These are phyloP conservation scores for Pythium aphanidermatum DNA, from an alignment of 352 stramenopile species.

Conservation along the genomic window DNA sequence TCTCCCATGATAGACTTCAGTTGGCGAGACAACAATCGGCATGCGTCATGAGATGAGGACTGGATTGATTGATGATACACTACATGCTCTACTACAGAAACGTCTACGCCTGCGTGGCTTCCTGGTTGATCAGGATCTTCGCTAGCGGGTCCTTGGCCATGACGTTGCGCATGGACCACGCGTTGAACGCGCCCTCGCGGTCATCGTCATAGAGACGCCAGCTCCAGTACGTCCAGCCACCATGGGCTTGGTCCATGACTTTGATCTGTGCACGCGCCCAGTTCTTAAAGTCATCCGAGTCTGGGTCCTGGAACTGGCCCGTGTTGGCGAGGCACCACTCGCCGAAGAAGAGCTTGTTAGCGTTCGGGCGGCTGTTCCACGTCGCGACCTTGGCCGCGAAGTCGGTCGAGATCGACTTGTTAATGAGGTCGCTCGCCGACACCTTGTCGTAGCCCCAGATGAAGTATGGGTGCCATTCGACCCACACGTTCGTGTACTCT, in stretches of 20 bases:
- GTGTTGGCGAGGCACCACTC: conserved; percentile 23
- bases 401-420: conserved; percentile 7
- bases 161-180: conserved; percentile 26
- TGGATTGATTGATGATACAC: not conserved
- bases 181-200: conserved; percentile 5
- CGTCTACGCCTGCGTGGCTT: conserved; percentile 4
- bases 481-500: conserved; percentile 22
- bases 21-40: too few relatives aligned
- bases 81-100: too few relatives aligned
- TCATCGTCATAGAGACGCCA: conserved; percentile 23
- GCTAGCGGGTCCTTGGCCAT: conserved; percentile 10
- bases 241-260: conserved; percentile 17
- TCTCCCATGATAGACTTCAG: too few relatives aligned
- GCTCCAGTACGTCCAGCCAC: conserved; percentile 23
- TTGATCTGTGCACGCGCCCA: conserved; percentile 9
- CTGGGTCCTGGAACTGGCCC: conserved; percentile 16
- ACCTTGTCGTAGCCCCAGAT: conserved; percentile 22
- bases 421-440: conserved; percentile 13
- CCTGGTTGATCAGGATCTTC: conserved; percentile 7
- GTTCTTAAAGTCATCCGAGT: conserved; percentile 4
- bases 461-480: conserved; percentile 31
- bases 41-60: too few relatives aligned
- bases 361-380: conserved; percentile 15
- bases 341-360: conserved; percentile 27
- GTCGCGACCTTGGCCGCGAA: conserved; percentile 12